A percentile compares a stretch with the other conserved stretches of the same genome.
Evolutionary conservation across 306 rosid species (phyloP).

Genomic region (Dalbergia oliveri): DNA sequence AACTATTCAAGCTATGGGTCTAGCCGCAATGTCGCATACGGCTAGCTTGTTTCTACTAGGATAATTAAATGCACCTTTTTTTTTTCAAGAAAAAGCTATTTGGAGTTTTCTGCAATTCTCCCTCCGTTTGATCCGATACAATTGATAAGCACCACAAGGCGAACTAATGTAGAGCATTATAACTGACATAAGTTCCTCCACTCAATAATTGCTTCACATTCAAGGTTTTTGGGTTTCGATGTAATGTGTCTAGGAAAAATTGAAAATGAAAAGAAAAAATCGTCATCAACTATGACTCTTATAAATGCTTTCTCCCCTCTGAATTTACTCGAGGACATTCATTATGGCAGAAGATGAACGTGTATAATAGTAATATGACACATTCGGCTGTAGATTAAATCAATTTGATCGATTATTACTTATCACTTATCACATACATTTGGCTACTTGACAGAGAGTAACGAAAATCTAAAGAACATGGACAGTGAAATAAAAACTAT

Average conservation of each 20-base stretch:
- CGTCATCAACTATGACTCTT: too few relatives aligned
- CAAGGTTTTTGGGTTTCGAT: not conserved
- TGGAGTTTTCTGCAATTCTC: too few relatives aligned
- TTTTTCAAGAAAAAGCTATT: too few relatives aligned
- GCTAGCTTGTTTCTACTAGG: not conserved
- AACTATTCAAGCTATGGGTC: not conserved
- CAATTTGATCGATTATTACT: conserved; percentile 32
- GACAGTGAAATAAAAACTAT: conserved; percentile 22
- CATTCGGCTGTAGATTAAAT: conserved; percentile 6
- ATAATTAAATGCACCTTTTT: too few relatives aligned
- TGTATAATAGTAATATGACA: not conserved
- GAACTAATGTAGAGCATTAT: not conserved
- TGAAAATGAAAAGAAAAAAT: too few relatives aligned
- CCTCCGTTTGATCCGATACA: not conserved
- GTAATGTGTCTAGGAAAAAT: too few relatives aligned
- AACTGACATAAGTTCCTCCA: not conserved
- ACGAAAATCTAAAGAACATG: conserved; percentile 10
- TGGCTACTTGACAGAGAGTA: conserved; percentile 16
- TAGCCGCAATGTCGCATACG: not conserved
- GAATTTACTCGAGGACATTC: not conserved
- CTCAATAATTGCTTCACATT: not conserved
- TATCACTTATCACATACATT: conserved; percentile 25
- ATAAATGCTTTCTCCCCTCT: too few relatives aligned
- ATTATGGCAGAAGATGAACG: not conserved
- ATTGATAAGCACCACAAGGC: not conserved